Base-by-base conservation (phyloP, 73 alveolate genomes). In the Paramecium sexaurelia region DNA sequence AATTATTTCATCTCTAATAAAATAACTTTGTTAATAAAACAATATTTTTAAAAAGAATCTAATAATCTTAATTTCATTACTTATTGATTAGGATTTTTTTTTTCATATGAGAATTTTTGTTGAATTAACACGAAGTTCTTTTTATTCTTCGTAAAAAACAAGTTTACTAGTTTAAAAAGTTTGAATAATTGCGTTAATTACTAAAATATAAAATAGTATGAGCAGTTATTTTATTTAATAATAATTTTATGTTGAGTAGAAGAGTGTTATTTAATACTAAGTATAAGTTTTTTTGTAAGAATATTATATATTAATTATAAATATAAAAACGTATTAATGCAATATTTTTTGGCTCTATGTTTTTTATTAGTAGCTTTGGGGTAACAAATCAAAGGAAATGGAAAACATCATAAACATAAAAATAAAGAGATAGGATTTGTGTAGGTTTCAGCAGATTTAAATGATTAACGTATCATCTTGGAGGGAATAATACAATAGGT, bases 401-500 rank as follows among this genome's bases (percentile, higher is more conserved):
- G 86, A 20, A 71, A 36, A 37, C 86, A 71, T 71, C 90, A 43
- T 45, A 37, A 78, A 22, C 43, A 78, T 7, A 39, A 43, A 20
- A 43, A 45, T 1, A 78, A 78, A 43, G 90, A 78, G 41, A 40
- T 78, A 19, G 90, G 55, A 7, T 78, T 78, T 45, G 90, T 78
- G 6, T 78, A 78, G 41, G 90, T 78, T 8, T 78, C 90, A 20
- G 90, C 90, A 29, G 90, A 78, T 45, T 11, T 78, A 13, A 41
- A 43, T 39, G 90, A 78, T 45, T 41, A 78, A 78, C 68, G 73
- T 19, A 17, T 78, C 45, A 19, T 41, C 26, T 78, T 78, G 29
- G 90, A 78, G 41, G 90, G 90, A 15, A 78, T 78, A 3, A 78
- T 78, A 11, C 32, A 78, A 78, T 45, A 78, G 55, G 90, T 78